Base-by-base conservation (phyloP, 1,284 basidiomycete species). In the Ceratobasidium sp. region DNA sequence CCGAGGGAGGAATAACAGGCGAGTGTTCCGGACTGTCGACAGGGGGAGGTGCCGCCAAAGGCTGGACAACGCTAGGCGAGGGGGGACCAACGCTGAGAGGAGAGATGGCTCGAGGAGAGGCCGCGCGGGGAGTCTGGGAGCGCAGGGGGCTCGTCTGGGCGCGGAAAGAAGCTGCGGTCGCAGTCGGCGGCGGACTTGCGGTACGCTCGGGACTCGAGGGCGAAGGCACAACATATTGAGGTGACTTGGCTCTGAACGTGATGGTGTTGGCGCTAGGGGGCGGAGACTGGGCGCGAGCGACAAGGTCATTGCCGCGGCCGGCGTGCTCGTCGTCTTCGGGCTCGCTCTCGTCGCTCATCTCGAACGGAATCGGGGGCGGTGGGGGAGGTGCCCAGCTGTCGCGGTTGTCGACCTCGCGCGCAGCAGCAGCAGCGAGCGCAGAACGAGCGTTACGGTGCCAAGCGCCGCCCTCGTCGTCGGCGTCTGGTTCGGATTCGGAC, bases 331-430 rank as follows among this genome's bases (percentile, higher is more conserved):
- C 88, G 46, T 86, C 90, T 40, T 89, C 89, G 59, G 79, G 86
- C 32, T 93, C 92, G 80, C 94, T 95, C 83, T 95, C 93, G 81
- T 95, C 93, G 80, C 92, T 93, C 80, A 94, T 79, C 81, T 94
- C 92, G 15, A 93, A 89, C 90, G 70, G 88, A 69, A 92, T 92
- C 6, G 92, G 92, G 1, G n/a, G n/a, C n/a, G n/a, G n/a, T n/a
- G 91, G 91, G n/a, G 79, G 56, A n/a, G 85, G 66, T 40, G 62
- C 61, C 29, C 7, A 51, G 44, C n/a, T 65, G 40, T 49, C 73
- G 43, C 61, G n/a, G 69, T 19, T 37, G 52, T 57, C 68, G 52
- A 25, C 52, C 25, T 43, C 40, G 57, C 43, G 37, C 9, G 67
- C 67, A 8, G 69, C 69, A 11, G 68, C 68, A 8, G 67, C 67